A percentile compares a stretch with the other conserved stretches of the same genome.
These are phyloP conservation scores for Earliella scabrosa DNA, from an alignment of 1,284 basidiomycete genomes.

Conservation along the genomic window DNA sequence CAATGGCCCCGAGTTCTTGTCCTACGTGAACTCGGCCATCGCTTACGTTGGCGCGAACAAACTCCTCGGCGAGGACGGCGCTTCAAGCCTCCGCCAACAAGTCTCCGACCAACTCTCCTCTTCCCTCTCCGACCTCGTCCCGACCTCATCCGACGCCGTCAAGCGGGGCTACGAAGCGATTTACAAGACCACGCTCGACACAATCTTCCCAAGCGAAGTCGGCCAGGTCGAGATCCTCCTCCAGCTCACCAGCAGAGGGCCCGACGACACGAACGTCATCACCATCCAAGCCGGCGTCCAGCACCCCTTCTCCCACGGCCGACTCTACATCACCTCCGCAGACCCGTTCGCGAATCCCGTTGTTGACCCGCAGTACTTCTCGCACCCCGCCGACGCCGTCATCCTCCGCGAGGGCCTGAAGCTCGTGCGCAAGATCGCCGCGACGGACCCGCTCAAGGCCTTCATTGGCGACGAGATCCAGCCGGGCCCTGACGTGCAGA, in stretches of 20 bases:
- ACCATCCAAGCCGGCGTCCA: conserved; percentile 70
- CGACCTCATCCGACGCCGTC: conserved; percentile 53
- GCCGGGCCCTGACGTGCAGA: conserved; percentile 43
- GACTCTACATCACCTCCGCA: conserved; percentile 49
- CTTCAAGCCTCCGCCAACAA: conserved; percentile 36
- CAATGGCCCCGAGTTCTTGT: conserved; percentile 49
- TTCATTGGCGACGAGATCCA: conserved; percentile 41
- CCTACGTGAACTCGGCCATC: conserved; percentile 70
- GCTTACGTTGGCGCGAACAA: conserved; percentile 64
- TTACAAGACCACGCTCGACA: conserved; percentile 52
- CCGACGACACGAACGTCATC: conserved; percentile 30
- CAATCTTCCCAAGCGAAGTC: conserved; percentile 45
- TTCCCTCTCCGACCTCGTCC: conserved; percentile 47
- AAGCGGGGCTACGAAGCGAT: conserved; percentile 67
- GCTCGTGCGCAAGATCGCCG: conserved; percentile 50
- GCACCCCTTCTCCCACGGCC: conserved; percentile 54
- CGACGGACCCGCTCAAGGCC: conserved; percentile 41
- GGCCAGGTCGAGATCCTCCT: conserved; percentile 68
- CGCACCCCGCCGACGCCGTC: conserved; percentile 56
- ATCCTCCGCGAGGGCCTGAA: conserved; percentile 63
- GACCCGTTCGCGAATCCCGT: conserved; percentile 57
- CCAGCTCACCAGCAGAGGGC: conserved; percentile 52
- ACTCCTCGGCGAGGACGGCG: conserved; percentile 44
- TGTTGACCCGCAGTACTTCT: conserved; percentile 68
- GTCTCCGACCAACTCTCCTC: conserved; percentile 39